Evolutionary conservation across 2,329 filamentous ascomycete genomes (phyloP).

Genomic region (Chaetomiaceae sp.): DNA sequence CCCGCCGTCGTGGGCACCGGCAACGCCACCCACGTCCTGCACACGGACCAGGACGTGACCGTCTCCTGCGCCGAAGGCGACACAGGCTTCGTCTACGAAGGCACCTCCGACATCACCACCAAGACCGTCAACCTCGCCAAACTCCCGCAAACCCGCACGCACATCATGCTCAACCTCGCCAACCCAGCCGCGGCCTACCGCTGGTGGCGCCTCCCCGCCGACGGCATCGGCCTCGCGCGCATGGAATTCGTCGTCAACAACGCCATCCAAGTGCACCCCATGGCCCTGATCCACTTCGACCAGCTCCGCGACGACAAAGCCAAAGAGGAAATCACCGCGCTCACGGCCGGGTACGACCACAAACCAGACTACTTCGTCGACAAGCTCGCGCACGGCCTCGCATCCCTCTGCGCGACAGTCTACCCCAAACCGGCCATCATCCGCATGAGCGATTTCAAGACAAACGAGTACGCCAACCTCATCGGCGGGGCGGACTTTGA

Average conservation of each 20-base stretch:
- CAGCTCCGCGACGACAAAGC: slow-evolving; percentile 28
- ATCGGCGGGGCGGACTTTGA: slow-evolving; percentile 38
- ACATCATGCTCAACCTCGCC: slow-evolving; percentile 37
- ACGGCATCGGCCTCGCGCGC: slow-evolving; percentile 38
- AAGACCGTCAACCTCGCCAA: slow-evolving; percentile 30
- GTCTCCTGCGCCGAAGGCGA: slow-evolving; percentile 38
- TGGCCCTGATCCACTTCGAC: slow-evolving; percentile 36
- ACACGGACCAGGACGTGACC: slow-evolving; percentile 36
- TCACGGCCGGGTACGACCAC: slow-evolving; percentile 31
- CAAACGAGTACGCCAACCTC: slow-evolving; percentile 38
- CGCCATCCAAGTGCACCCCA: slow-evolving; percentile 35
- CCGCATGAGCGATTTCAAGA: slow-evolving; percentile 40
- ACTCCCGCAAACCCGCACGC: slow-evolving; percentile 27
- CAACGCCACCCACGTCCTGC: slow-evolving; percentile 35
- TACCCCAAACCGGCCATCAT: slow-evolving; percentile 37
- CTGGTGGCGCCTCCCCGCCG: slow-evolving; percentile 37
- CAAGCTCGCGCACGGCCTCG: slow-evolving; percentile 34
- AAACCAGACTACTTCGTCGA: slow-evolving; percentile 39
- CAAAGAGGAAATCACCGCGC: slow-evolving; percentile 26
- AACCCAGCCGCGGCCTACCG: slow-evolving; percentile 36
- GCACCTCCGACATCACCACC: slow-evolving; percentile 32
- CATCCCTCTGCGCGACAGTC: slow-evolving; percentile 35
- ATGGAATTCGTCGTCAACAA: slow-evolving; percentile 40
- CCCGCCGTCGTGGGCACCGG: slow-evolving; percentile 36
- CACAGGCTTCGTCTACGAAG: slow-evolving; percentile 35